phyloP scores from a whole-genome alignment of 2,329 filamentous ascomycete species.

The Mariannaea elegans region DNA sequence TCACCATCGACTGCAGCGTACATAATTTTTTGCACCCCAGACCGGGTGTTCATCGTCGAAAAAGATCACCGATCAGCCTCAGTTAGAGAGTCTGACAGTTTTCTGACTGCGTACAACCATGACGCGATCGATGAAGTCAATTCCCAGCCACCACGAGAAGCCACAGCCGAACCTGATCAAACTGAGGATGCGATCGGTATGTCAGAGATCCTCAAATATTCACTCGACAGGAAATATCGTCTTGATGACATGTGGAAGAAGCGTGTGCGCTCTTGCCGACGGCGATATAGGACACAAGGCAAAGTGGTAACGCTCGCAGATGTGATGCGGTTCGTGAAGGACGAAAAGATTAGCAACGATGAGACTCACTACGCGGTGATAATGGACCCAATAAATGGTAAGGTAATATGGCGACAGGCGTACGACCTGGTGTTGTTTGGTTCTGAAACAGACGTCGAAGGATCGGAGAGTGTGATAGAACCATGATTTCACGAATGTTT shows the following conservation, averaged over 20 bases:
- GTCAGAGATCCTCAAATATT: slow-evolving; percentile 33
- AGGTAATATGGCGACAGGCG: slow-evolving; percentile 50
- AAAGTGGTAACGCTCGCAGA: slow-evolving; percentile 29
- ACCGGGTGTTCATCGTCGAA: slow-evolving; percentile 36
- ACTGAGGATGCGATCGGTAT: slow-evolving; percentile 30
- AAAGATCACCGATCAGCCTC: slow-evolving; percentile 38
- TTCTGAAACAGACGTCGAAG: background rate
- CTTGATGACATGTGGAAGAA: slow-evolving; percentile 34
- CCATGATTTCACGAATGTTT: too few relatives aligned
- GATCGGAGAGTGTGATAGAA: background rate
- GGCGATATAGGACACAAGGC: background rate
- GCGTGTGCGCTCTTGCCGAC: background rate
- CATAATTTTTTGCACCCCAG: slow-evolving; percentile 41
- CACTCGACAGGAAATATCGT: slow-evolving; percentile 33
- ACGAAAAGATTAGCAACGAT: slow-evolving; percentile 39
- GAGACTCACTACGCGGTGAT: slow-evolving; percentile 49
- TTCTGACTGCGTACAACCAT: slow-evolving; percentile 42
- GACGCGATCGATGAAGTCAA: slow-evolving; percentile 37
- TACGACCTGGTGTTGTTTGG: slow-evolving; percentile 10
- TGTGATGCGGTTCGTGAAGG: slow-evolving; percentile 37
- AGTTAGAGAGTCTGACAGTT: slow-evolving; percentile 30
- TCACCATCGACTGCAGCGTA: slow-evolving; percentile 42
- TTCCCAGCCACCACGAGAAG: slow-evolving; percentile 18
- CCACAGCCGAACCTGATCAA: background rate
- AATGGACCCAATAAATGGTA: slow-evolving; percentile 57